These are phyloP conservation scores for Scheffersomyces segobiensis DNA, from an alignment of 1,139 yeast genomes.

Conservation along the genomic window DNA sequence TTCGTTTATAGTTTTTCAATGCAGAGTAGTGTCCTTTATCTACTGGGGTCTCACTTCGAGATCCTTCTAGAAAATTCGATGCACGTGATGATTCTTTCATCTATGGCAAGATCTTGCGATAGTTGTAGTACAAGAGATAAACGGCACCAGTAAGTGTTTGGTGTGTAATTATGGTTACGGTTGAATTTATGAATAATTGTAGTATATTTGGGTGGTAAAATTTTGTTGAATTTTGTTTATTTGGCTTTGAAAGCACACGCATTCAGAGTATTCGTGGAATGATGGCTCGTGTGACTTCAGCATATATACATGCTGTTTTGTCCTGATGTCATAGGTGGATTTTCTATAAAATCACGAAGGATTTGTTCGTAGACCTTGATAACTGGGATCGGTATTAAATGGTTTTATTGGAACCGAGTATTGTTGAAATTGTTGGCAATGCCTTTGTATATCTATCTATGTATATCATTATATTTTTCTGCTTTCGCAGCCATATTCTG, in stretches of 20 bases:
- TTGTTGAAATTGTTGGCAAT: too few relatives aligned
- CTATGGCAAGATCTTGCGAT: background rate
- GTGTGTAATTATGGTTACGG: background rate
- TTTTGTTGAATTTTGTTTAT: too few relatives aligned
- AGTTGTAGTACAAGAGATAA: background rate
- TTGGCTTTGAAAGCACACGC: background rate
- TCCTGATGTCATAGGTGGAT: background rate
- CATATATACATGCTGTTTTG: background rate
- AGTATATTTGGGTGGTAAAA: background rate
- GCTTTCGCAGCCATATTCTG: background rate
- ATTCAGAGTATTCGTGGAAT: background rate
- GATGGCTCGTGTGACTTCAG: background rate
- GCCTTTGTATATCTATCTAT: too few relatives aligned
- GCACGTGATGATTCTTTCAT: slow-evolving; percentile 12
- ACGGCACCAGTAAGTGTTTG: too few relatives aligned
- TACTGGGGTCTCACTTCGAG: slow-evolving; percentile 10
- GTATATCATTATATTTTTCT: too few relatives aligned
- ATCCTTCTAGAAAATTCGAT: slow-evolving; percentile 22
- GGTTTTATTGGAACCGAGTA: too few relatives aligned
- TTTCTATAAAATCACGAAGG: background rate
- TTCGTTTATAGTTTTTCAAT: background rate
- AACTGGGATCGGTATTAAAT: background rate
- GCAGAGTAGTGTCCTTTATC: background rate
- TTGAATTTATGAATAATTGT: too few relatives aligned
- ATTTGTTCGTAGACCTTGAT: background rate